A percentile compares a stretch with the other conserved stretches of the same genome.
Conservation (phyloP, 116 monocot genomes). For the Posidonia oceanica region DNA sequence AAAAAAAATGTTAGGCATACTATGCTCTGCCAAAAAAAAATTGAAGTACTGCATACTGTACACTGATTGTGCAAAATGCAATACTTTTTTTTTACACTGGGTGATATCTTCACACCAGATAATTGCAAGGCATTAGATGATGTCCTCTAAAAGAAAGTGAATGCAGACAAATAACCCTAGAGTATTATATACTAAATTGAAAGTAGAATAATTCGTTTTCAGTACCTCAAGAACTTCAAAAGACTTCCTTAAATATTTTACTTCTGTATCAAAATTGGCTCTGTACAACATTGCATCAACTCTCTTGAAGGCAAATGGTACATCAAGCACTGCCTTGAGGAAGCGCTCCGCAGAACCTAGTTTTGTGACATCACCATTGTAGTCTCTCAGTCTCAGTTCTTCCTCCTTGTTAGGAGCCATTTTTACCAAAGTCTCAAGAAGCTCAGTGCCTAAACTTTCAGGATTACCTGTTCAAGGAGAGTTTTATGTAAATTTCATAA, state of each 20-base stretch:
- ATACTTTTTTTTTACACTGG: no score
- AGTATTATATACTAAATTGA: no score
- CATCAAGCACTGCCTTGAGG: slow-evolving; percentile 59
- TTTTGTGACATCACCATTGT: slow-evolving; percentile 56
- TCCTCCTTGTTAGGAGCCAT: slow-evolving; percentile 83
- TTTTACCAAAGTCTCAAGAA: slow-evolving; percentile 37
- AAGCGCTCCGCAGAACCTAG: slow-evolving; percentile 77
- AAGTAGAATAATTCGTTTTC: not conserved
- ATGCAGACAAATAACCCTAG: no score
- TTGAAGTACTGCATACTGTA: no score
- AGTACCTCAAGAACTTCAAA: slow-evolving; percentile 69
- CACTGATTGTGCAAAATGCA: no score
- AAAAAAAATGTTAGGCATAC: no score
- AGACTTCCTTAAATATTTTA: slow-evolving; percentile 58
- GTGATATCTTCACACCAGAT: no score
- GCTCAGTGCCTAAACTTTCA: slow-evolving; percentile 30
- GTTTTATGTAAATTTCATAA: not conserved
- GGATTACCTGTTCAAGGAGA: slow-evolving; percentile 22
- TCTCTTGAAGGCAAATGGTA: slow-evolving; percentile 86
- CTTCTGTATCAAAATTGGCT: slow-evolving; percentile 77
- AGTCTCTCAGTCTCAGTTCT: slow-evolving; percentile 75
- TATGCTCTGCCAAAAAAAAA: no score
- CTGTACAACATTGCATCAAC: slow-evolving; percentile 77
- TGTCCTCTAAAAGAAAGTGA: no score
- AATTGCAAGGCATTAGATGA: no score